Evolutionary conservation across 306 rosid genomes (phyloP).

Genomic region (Quercus ilex): DNA sequence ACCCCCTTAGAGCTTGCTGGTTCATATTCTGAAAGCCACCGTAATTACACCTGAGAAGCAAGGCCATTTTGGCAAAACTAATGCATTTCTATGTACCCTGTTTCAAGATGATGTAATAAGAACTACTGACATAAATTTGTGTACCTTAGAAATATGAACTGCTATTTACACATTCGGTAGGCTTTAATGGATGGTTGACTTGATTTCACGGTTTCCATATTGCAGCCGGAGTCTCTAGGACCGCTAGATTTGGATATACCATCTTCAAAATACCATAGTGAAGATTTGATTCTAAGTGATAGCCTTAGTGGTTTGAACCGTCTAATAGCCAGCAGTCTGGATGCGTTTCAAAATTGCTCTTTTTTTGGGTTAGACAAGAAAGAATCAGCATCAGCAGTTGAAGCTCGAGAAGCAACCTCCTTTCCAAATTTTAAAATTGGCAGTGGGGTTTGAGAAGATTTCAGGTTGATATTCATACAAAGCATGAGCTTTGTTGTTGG

Average conservation of each 20-base stretch:
- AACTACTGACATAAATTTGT: neutral
- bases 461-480: constrained; percentile 16
- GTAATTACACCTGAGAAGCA: neutral
- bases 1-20: constrained; percentile 6
- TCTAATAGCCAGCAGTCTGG: constrained; percentile 95
- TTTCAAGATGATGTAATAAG: neutral
- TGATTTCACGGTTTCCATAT: constrained; percentile 18
- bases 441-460: constrained; percentile 36
- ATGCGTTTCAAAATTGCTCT: constrained; percentile 97
- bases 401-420: constrained; percentile 51
- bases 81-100: neutral
- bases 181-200: neutral
- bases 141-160: neutral
- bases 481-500: constrained; percentile 25
- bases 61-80: neutral
- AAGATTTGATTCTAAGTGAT: constrained; percentile 66
- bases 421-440: constrained; percentile 65
- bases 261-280: constrained; percentile 65
- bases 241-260: constrained; percentile 82
- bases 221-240: constrained; percentile 94
- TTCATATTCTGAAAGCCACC: neutral
- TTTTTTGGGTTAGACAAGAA: constrained; percentile 89
- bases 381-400: constrained; percentile 62
- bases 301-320: constrained; percentile 92
- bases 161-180: neutral